Base-by-base conservation (phyloP, 768 basidiomycete genomes). In the Pleurotus giganteus region DNA sequence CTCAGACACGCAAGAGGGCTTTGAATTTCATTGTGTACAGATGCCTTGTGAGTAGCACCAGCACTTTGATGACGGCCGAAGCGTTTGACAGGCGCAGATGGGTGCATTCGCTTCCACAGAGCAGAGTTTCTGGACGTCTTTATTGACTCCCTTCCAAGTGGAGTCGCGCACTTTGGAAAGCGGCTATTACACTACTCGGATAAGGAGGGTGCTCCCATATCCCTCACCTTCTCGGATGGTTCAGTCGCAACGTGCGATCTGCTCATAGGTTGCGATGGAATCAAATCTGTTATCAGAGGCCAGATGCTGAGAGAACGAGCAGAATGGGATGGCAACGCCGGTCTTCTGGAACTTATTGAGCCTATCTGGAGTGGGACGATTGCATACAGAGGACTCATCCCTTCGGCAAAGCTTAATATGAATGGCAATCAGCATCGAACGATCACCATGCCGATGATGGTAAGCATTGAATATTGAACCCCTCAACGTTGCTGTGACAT, bases 291-390 rank as follows among this genome's bases (percentile, higher is more conserved):
- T 31, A 64, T 71, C 28, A 66, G 73, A 23, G 58, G 59, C 1
- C 69, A 72, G 56, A 63, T 73, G 63, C 65, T 67, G 55, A 57
- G 54, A 19, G 61, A 61, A 47, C 57, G 60, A 24, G 66, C 70
- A 15, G 44, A 60, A 57, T 60, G 63, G 23, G 58, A 63, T 39
- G 57, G 17, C 60, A 66, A 60, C 29, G 60, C 57, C 13, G 58
- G 62, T 3, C 58, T 78, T 9, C 50, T 73, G 55, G 58, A 65
- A 3, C 66, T 64, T 39, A 64, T 75, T 12, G 71, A 78, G 21
- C 78, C 80, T 0, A 61, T 74, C n/a, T 80, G 71, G 71, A 77
- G 73, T 37, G 77, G 78, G 9, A 75, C 69, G 1, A 69, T 74
- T 26, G 77, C 73, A 4, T 80, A 80, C 57, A 66, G 80, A 47